Conservation (phyloP, 2,329 filamentous ascomycete genomes). For the Paraphoma sp. region DNA sequence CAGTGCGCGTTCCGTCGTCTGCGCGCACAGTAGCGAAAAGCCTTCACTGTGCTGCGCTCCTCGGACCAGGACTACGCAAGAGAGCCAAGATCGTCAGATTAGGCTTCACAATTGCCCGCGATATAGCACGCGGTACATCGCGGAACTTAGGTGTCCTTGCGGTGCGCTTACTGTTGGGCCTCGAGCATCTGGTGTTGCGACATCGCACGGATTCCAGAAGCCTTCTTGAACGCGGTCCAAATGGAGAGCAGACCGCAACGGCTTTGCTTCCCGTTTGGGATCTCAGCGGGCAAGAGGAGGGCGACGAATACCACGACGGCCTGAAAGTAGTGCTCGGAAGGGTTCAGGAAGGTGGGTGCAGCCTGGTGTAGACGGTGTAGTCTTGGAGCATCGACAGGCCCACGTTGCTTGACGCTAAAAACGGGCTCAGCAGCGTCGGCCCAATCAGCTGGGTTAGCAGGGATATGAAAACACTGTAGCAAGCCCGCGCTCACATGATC, state of each 20-base stretch:
- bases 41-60: not conserved
- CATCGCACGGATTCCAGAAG: conserved; percentile 44
- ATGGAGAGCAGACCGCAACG: conserved; percentile 39
- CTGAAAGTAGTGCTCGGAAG: conserved; percentile 30
- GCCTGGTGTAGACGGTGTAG: conserved; percentile 23
- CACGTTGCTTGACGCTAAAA: conserved; percentile 47
- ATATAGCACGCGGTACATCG: not conserved
- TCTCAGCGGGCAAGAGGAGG: conserved; percentile 24
- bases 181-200: conserved; percentile 33
- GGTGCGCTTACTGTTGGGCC: conserved; percentile 31
- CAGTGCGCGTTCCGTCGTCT: not conserved
- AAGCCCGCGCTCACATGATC: conserved; percentile 41
- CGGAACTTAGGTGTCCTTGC: conserved; percentile 2
- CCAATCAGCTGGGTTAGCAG: conserved; percentile 44
- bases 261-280: conserved; percentile 41
- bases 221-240: conserved; percentile 31
- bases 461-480: conserved; percentile 35
- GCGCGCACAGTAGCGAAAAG: too few relatives aligned
- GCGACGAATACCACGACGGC: conserved; percentile 24
- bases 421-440: conserved; percentile 37
- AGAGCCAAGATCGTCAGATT: not conserved
- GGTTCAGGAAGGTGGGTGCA: conserved; percentile 37
- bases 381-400: conserved; percentile 47
- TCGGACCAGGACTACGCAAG: not conserved
- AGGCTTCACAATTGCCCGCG: not conserved